Conservation (phyloP, 2,329 filamentous ascomycete species). For the Cordyceps cicadae region DNA sequence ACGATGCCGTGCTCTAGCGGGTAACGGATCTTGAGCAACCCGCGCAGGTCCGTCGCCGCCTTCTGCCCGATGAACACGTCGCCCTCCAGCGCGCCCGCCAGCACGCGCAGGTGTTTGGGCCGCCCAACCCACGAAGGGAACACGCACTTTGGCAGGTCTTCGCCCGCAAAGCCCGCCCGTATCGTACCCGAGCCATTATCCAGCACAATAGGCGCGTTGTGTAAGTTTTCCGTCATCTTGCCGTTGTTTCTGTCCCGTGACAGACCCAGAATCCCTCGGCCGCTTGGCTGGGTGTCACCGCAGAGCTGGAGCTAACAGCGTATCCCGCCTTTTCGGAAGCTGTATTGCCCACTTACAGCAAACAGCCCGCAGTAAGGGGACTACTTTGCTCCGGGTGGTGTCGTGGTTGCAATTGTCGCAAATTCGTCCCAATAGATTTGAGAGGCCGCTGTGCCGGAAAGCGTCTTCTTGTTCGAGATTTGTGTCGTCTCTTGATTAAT, state of each 20-base stretch:
- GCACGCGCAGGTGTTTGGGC: constrained; percentile 87
- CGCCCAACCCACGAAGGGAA: constrained; percentile 96
- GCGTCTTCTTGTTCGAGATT: neutral
- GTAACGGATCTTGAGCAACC: constrained; percentile 90
- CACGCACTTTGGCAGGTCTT: constrained; percentile 91
- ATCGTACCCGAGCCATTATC: constrained; percentile 99
- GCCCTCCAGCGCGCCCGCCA: constrained; percentile 93
- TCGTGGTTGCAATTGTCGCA: neutral
- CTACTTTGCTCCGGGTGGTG: neutral
- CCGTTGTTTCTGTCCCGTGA: constrained; percentile 1
- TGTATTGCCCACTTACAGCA: constrained; percentile 8
- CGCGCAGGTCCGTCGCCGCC: constrained; percentile 78
- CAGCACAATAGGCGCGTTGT: constrained; percentile 97
- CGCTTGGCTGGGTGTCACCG: neutral
- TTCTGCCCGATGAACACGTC: constrained; percentile 95
- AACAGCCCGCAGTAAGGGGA: neutral
- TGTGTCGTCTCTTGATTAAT: constrained; percentile 8
- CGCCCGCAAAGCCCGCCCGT: constrained; percentile 90
- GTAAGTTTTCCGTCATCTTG: constrained; percentile 56
- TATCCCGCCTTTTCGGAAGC: neutral
- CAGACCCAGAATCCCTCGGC: neutral
- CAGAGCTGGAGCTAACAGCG: constrained; percentile 1
- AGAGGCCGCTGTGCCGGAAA: neutral
- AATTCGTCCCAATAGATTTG: neutral
- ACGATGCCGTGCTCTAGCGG: constrained; percentile 96